Evolutionary conservation across 75 land plant species (phyloP), one percentile per base, ranked within the genome.

Genomic region (Chamaecyparis obtusa): DNA sequence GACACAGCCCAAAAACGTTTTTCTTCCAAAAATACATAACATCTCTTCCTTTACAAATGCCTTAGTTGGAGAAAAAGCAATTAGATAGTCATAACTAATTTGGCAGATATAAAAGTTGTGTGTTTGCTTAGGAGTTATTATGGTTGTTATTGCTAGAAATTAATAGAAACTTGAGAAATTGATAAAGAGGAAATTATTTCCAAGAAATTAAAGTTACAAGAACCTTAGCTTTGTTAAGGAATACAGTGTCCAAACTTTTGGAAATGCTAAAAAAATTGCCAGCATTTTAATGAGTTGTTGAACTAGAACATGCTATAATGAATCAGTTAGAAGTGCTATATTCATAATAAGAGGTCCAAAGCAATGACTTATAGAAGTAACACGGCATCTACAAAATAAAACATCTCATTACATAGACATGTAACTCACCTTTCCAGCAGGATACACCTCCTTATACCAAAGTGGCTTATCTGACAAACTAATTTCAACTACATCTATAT

Each of bases 371-470:
- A 41, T 48, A 84, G 49, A 37, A 43, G 14, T 84, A 84, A 41
- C 3, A 84, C 17, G 17, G 9, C 17, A 67, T 43, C 27, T 84
- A 24, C 2, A 43, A 33, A 64, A 21, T 21, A 60, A 24, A 64
- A 21, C 21, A 60, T 27, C 8, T 19, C 69, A 64, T 21, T 64
- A 27, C 9, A 64, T 24, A 64, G 69, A 64, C 85, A 84, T 30
- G 54, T 33, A 49, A 87, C 89, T 72, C 55, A 88, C 89, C 75
- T 88, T 88, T 48, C 89, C 89, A 79, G 44, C 30, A 54, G 89
- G 88, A 37, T 88, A 88, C 37, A 88, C 89, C 83, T 88, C 88
- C 46, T 88, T 88, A 57, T 41, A 88, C 89, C 89, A 88, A 32
- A 51, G n/a, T 7, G 89, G 89, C 87, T 87, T 88, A 56, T 86